Percentiles rank a stretch among this genome's conserved stretches.
These are phyloP conservation scores for Litchi chinensis DNA, from an alignment of 345 rosid species.

Conservation along the genomic window DNA sequence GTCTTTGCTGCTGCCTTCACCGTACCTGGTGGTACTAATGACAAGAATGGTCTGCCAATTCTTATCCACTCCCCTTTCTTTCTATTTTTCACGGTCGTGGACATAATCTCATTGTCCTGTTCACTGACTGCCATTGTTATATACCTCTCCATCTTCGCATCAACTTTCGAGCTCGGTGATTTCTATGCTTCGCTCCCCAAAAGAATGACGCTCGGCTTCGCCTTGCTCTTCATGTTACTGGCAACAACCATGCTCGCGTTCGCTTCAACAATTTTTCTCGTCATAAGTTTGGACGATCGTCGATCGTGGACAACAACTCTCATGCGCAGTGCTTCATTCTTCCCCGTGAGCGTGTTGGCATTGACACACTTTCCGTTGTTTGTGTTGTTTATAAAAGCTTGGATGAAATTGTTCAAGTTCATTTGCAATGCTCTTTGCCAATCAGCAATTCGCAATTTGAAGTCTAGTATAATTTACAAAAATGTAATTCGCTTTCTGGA, in stretches of 20 bases:
- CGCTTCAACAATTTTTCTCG: conserved; percentile 29
- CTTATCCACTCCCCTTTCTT: conserved; percentile 16
- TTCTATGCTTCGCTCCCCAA: conserved; percentile 23
- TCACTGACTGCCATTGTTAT: conserved; percentile 31
- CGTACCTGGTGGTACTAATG: background rate
- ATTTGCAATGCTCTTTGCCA: too few relatives aligned
- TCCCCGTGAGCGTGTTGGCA: background rate
- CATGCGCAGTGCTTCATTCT: background rate
- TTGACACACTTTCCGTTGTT: background rate
- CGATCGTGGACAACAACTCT: background rate
- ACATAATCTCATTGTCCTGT: conserved; percentile 20
- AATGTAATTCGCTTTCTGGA: too few relatives aligned
- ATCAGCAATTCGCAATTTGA: too few relatives aligned
- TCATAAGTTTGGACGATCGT: conserved; percentile 1
- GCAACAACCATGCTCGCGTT: conserved; percentile 29
- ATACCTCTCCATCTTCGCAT: conserved; percentile 31
- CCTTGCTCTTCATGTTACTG: conserved; percentile 25
- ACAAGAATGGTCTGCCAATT: conserved; percentile 18
- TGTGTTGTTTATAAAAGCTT: too few relatives aligned
- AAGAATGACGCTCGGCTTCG: conserved; percentile 25
- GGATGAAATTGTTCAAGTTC: too few relatives aligned
- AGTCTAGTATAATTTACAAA: too few relatives aligned
- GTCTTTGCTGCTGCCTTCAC: conserved; percentile 2
- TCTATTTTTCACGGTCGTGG: conserved; percentile 24
- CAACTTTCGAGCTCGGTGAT: conserved; percentile 16